A percentile compares a stretch with the other conserved stretches of the same genome.
phyloP scores from a whole-genome alignment of 345 rosid species.

The Chamaenerion angustifolium region DNA sequence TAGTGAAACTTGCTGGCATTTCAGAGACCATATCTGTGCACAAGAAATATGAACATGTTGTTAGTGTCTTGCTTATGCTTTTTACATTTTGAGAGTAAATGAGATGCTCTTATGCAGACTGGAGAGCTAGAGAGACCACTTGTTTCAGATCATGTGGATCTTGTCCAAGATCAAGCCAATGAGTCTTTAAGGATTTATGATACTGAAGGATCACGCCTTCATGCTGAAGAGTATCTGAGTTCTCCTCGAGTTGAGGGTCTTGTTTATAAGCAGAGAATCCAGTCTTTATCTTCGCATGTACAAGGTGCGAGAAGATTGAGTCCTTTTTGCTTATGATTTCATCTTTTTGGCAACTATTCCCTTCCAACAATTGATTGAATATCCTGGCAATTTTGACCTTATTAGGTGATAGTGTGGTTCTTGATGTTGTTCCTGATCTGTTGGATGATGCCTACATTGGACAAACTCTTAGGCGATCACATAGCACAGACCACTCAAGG shows the following conservation, averaged over 20 bases:
- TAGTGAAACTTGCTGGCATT: too few relatives aligned
- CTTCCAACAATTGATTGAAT: background rate
- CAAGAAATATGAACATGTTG: background rate
- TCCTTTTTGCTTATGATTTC: slow-evolving; percentile 1
- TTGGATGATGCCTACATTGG: slow-evolving; percentile 42
- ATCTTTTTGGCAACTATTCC: slow-evolving; percentile 3
- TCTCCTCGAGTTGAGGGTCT: slow-evolving; percentile 40
- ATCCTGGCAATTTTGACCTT: background rate
- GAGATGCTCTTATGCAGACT: slow-evolving; percentile 19
- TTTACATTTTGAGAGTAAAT: background rate
- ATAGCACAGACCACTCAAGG: slow-evolving; percentile 17
- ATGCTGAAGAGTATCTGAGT: slow-evolving; percentile 42
- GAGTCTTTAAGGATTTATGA: slow-evolving; percentile 46
- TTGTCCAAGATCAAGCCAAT: slow-evolving; percentile 30
- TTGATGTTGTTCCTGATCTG: slow-evolving; percentile 45
- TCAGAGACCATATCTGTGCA: too few relatives aligned
- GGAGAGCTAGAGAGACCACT: slow-evolving; percentile 72
- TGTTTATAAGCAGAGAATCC: slow-evolving; percentile 54
- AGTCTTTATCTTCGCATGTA: slow-evolving; percentile 31
- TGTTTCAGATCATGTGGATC: slow-evolving; percentile 33
- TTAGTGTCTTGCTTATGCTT: slow-evolving; percentile 1
- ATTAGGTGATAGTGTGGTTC: slow-evolving; percentile 51
- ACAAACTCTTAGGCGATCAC: slow-evolving; percentile 48
- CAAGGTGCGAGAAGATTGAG: slow-evolving; percentile 21
- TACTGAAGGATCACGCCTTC: slow-evolving; percentile 55